Conservation (phyloP, 352 stramenopile genomes). For the Globisporangium nodosum region DNA sequence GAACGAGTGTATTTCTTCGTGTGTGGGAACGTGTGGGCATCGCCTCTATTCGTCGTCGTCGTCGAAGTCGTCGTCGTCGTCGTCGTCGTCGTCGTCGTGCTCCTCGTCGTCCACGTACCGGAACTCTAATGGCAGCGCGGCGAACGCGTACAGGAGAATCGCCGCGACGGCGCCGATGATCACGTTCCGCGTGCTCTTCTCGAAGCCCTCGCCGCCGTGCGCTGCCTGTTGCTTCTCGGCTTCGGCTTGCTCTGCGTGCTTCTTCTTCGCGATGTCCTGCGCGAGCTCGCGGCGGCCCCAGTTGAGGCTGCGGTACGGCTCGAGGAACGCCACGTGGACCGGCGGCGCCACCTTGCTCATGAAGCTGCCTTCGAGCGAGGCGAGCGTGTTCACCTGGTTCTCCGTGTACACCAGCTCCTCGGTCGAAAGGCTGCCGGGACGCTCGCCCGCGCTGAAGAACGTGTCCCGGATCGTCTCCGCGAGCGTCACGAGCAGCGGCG, state of each 20-base stretch:
- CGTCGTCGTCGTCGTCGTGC: slow-evolving; percentile 24
- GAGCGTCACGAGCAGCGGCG: slow-evolving; percentile 64
- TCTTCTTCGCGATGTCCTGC: slow-evolving; percentile 49
- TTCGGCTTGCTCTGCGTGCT: slow-evolving; percentile 25
- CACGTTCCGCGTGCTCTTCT: slow-evolving; percentile 77
- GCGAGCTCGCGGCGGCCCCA: slow-evolving; percentile 72
- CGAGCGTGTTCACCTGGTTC: slow-evolving; percentile 75
- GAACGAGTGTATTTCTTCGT: slow-evolving; percentile 9
- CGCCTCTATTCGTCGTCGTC: slow-evolving; percentile 32
- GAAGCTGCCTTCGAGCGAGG: slow-evolving; percentile 37
- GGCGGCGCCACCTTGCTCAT: slow-evolving; percentile 63
- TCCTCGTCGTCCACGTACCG: slow-evolving; percentile 37
- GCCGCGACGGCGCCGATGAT: slow-evolving; percentile 69
- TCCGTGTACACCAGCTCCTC: slow-evolving; percentile 51
- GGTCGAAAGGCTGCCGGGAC: slow-evolving; percentile 30
- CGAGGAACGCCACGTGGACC: slow-evolving; percentile 60
- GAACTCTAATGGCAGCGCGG: slow-evolving; percentile 54
- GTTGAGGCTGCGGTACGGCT: slow-evolving; percentile 79
- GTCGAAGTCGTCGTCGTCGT: slow-evolving; percentile 25
- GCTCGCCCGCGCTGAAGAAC: slow-evolving; percentile 50
- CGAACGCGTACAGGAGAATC: slow-evolving; percentile 68
- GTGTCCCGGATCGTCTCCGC: slow-evolving; percentile 64
- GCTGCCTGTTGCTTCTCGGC: slow-evolving; percentile 13
- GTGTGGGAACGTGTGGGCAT: slow-evolving; percentile 11
- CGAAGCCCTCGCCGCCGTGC: slow-evolving; percentile 32